Base-by-base conservation (phyloP, 768 basidiomycete species). In the Podaxis sp. region DNA sequence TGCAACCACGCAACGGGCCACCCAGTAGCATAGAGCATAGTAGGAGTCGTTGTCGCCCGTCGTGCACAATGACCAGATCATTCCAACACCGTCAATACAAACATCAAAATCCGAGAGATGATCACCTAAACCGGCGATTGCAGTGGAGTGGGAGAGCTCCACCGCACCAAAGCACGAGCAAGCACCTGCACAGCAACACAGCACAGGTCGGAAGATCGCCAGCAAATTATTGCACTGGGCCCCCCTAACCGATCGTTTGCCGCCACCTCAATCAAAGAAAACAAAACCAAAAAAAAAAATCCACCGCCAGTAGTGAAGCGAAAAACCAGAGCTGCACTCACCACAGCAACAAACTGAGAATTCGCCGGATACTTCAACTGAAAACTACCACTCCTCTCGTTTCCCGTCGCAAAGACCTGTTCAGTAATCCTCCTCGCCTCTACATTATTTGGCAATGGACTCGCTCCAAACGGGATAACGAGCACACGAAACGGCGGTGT, bases 281-380 rank as follows among this genome's bases (percentile, higher is more conserved):
- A 59, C n/a, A 59, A 59, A 57, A 26, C 33, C 59, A 64, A 36
- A 52, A 46, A 49, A 3, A 30, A 46, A 49, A 3, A 30, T 62
- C 38, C 44, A 46, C 44, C 44, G 15, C n/a, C 44, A 10, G 44
- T 20, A 56, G 46, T 17, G 53, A 22, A 37, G 24, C 49, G 67
- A 48, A 20, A 37, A 53, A 10, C 28, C 33, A 55, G 59, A 60
- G 36, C 54, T 41, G n/a, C 5, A 85, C 88, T 75, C 68, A 91
- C 90, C 68, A 91, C 87, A 4, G 87, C 86, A 26, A 93, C 89
- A 58, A 93, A 87, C 68, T 90, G 87, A 2, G 89, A 89, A 69
- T 84, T 80, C 53, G 74, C 78, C 0, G 91, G 91, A 70, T 82
- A 93, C 30, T 79, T 81, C 57, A 91, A 79, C 69, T 82, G 73